Base-by-base conservation (phyloP, 306 rosid genomes). In the Ormosia emarginata region DNA sequence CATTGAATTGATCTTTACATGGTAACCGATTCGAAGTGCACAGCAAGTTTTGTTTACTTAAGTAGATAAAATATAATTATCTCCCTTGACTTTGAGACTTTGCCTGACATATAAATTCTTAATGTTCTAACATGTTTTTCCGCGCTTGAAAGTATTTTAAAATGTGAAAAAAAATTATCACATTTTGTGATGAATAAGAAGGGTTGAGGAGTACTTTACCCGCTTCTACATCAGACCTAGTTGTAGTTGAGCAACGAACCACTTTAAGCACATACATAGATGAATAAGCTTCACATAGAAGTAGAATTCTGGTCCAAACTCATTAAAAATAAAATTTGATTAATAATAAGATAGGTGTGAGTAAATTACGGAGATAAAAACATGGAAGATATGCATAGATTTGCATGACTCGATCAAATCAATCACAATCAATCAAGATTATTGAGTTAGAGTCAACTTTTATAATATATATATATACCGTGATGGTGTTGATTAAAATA, bases 1-100 rank as follows among this genome's bases (percentile, higher is more conserved):
- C 40, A 6, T 59, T 13, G 14, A 80, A 71, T 37, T 74, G 61
- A 40, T 55, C 59, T 29, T 39, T 3, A 10, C 56, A 76, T 66
- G 18, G 2, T 68, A 68, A 69, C 77, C 46, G 55, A 76, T 55
- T 71, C 79, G 80, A 83, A 83, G 83, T 83, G 83, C 36, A 18
- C 12, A 32, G 0, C 39, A 83, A 77, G 86, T 61, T 40, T 71
- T 34, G 56, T 71, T 82, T 70, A 82, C 76, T 82, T 81, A 33
- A 8, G 6, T 34, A 32, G 1, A 46, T 5, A 5, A 44, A 44
- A 34, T 8, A 9, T 3, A 7, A 58, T 58, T 58, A 58, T n/a
- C 33, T 40, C 34, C 8, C 61, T 63, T 44, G 3, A 64, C 24
- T 67, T 14, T 41, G 33, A 56, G 59, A 41, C 59, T 78, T 52